Percentiles rank a stretch among this genome's conserved stretches.
Conservation (phyloP, 2,329 filamentous ascomycete species). For the Colletotrichum shisoi region DNA sequence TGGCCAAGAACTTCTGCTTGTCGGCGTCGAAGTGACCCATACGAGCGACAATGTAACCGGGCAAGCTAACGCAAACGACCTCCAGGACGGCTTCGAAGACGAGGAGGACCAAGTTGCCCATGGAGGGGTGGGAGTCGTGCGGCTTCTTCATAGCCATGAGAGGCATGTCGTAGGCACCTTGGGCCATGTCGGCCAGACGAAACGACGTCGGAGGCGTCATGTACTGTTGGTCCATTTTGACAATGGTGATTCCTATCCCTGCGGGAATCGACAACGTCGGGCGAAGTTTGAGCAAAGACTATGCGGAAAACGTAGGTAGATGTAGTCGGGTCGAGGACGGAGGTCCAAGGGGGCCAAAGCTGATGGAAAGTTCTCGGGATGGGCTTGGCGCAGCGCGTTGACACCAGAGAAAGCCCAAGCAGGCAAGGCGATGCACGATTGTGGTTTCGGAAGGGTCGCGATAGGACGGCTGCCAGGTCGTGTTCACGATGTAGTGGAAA, state of each 20-base stretch:
- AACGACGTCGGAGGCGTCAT: constrained; percentile 56
- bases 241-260: constrained; percentile 32
- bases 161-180: constrained; percentile 53
- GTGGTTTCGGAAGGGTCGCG: constrained; percentile 27
- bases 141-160: constrained; percentile 52
- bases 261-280: background rate
- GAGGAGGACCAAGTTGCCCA: constrained; percentile 75
- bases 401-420: constrained; percentile 27
- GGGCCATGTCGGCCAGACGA: constrained; percentile 52
- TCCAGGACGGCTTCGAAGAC: constrained; percentile 96
- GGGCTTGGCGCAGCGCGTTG: constrained; percentile 36
- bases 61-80: constrained; percentile 92
- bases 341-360: constrained; percentile 16
- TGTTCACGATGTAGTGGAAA: background rate
- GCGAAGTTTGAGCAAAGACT: background rate
- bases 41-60: constrained; percentile 89
- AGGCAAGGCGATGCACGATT: constrained; percentile 20
- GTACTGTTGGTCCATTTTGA: constrained; percentile 45
- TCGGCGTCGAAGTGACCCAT: constrained; percentile 94
- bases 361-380: constrained; percentile 23
- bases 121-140: constrained; percentile 68
- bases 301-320: background rate
- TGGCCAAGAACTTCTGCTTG: constrained; percentile 94
- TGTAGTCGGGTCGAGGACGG: constrained; percentile 4
- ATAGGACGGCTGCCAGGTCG: constrained; percentile 22